Conservation (phyloP, 2,329 filamentous ascomycete genomes). For the Trichophyton equinum region DNA sequence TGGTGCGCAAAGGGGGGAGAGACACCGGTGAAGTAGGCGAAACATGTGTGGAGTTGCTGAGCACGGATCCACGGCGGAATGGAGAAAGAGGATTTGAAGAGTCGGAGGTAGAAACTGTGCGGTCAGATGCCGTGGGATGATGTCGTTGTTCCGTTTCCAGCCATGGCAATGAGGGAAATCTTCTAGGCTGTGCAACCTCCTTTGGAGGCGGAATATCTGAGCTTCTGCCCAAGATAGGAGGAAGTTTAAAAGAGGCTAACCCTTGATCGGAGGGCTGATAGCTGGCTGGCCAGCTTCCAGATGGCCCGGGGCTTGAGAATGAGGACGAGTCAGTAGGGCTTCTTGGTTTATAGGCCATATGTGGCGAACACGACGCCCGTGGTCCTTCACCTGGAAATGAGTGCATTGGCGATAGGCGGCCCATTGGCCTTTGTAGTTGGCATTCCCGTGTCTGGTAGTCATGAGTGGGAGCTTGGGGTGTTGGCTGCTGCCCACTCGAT, state of each 20-base stretch:
- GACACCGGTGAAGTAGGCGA: constrained; percentile 1
- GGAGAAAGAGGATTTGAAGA: constrained; percentile 2
- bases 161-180: constrained; percentile 2
- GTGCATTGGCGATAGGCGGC: constrained; percentile 2
- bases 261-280: background rate
- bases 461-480: background rate
- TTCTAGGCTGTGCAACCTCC: background rate
- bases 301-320: constrained; percentile 3
- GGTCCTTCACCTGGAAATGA: constrained; percentile 3
- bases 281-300: background rate
- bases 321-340: constrained; percentile 4
- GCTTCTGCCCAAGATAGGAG: background rate
- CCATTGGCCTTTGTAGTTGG: background rate
- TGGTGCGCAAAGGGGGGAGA: background rate
- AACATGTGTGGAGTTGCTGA: background rate
- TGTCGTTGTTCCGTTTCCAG: background rate
- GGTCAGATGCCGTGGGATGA: background rate
- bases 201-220: background rate
- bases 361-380: constrained; percentile 1
- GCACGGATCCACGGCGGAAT: background rate
- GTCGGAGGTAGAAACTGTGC: background rate
- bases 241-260: constrained; percentile 2
- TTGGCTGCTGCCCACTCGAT: constrained; percentile 5
- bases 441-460: background rate
- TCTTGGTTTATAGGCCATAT: constrained; percentile 4